These are phyloP conservation scores for Cicer cuneatum DNA, from an alignment of 306 rosid genomes.

Conservation along the genomic window DNA sequence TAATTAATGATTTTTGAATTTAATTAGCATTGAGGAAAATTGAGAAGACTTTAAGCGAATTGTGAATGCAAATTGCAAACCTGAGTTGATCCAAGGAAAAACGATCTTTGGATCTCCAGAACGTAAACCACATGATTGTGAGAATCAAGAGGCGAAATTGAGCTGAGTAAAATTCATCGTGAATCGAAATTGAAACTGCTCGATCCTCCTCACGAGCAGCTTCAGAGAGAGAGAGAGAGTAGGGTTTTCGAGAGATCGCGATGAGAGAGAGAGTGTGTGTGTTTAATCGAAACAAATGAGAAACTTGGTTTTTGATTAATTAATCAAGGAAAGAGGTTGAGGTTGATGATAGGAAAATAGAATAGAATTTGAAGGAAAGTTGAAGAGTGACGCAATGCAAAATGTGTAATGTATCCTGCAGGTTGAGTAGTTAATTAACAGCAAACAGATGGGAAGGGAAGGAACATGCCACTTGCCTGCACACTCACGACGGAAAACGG, in stretches of 20 bases:
- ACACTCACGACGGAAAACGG: no score
- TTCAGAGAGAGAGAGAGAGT: slow-evolving; percentile 41
- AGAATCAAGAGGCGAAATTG: slow-evolving; percentile 45
- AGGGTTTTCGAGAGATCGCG: slow-evolving; percentile 48
- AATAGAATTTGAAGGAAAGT: slow-evolving; percentile 33
- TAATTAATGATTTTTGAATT: neutral
- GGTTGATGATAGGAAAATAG: neutral
- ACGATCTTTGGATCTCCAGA: slow-evolving; percentile 83
- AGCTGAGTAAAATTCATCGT: slow-evolving; percentile 50
- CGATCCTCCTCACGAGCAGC: slow-evolving; percentile 47
- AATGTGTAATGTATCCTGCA: neutral
- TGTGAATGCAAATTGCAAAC: slow-evolving; percentile 50
- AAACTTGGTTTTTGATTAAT: slow-evolving; percentile 25
- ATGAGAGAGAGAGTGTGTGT: slow-evolving; percentile 25
- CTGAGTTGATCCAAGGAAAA: slow-evolving; percentile 82
- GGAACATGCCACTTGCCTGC: no score
- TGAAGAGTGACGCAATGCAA: slow-evolving; percentile 22
- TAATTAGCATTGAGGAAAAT: neutral
- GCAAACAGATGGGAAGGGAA: no score
- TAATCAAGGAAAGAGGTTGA: slow-evolving; percentile 20
- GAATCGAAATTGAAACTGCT: slow-evolving; percentile 47
- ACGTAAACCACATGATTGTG: slow-evolving; percentile 79
- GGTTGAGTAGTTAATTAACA: no score
- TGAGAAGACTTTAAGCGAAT: neutral
- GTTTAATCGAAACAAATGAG: neutral